These are phyloP conservation scores for Echinosophora koreensis DNA, from an alignment of 306 rosid genomes.

Conservation along the genomic window DNA sequence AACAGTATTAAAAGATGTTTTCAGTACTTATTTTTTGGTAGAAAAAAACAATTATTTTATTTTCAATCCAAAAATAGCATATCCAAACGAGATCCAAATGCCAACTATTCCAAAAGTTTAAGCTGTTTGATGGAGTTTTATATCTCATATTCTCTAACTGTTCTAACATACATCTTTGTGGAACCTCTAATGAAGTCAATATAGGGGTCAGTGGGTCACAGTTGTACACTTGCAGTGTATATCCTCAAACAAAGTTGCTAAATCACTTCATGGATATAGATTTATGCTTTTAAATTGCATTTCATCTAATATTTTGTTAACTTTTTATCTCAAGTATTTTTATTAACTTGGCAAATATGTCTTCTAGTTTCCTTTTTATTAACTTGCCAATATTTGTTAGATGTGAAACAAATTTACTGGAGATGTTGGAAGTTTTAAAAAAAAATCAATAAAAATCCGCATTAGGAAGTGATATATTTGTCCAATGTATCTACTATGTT, in stretches of 20 bases:
- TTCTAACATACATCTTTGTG: not conserved
- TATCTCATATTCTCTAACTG: not conserved
- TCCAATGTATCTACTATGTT: not conserved
- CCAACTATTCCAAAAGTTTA: not conserved
- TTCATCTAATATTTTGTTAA: not conserved
- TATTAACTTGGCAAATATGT: not conserved
- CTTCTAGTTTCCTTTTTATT: not conserved
- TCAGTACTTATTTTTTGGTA: not conserved
- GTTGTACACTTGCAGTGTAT: not conserved
- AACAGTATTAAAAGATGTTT: not conserved
- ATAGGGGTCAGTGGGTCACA: not conserved
- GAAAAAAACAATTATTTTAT: not conserved
- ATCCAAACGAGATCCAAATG: not conserved
- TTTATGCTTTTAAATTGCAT: conserved; percentile 8
- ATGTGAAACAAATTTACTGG: not conserved
- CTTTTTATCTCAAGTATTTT: not conserved
- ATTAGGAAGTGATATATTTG: not conserved
- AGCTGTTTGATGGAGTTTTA: not conserved
- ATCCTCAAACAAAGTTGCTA: conserved; percentile 2
- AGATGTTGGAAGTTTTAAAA: not conserved
- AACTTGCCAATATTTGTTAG: conserved; percentile 11
- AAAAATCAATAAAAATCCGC: not conserved
- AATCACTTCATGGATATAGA: not conserved
- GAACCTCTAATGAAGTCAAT: not conserved
- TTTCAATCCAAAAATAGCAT: not conserved